Base-by-base conservation (phyloP, 176 grass and related monocot species). In the Tillandsia fasciculata region DNA sequence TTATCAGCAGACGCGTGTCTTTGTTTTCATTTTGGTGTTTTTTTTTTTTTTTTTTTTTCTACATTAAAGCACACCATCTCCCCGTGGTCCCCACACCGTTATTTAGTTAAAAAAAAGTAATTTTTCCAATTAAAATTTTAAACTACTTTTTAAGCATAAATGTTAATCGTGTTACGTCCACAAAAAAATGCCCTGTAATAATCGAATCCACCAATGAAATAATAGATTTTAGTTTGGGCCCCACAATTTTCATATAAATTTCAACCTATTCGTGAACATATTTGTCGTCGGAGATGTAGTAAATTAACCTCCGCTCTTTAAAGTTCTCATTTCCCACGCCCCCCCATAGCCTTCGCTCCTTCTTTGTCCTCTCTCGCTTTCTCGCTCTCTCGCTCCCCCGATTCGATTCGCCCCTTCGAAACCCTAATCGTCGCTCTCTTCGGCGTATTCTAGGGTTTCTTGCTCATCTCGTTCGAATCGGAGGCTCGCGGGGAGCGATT, bases 311-410 rank as follows among this genome's bases (percentile, higher is more conserved):
- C n/a, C n/a, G 9, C 15, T 15, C 66, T 53, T 78, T 71, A 75
- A 77, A 74, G 58, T 86, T 70, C 58, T 78, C 71, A 71, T 86
- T 78, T 70, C 68, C 63, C 76, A 72, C 80, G 72, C 66, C 79
- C 79, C 72, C 56, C 56, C 56, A 20, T 22, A 61, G 56, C 56
- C 23, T 61, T 61, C 13, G 56, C 17, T 42, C 5, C 0, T 6
- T 42, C 33, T 20, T 22, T 24, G 71, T 68, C 52, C 67, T 65
- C 53, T n/a, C 17, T 64, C 52, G n/a, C 49, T 23, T 42, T 13
- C 18, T 65, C 64, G 9, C 79, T 70, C 66, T 52, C 79, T 23
- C 63, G 61, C 72, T 51, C 73, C 11, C 64, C 67, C 54, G 33
- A 42, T 42, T 42, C 56, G 56, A 61, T 14, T 61, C 56, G 56